Evolutionary conservation across 148 eudicot genomes (phyloP).

Genomic region (Fagopyrum esculentum): DNA sequence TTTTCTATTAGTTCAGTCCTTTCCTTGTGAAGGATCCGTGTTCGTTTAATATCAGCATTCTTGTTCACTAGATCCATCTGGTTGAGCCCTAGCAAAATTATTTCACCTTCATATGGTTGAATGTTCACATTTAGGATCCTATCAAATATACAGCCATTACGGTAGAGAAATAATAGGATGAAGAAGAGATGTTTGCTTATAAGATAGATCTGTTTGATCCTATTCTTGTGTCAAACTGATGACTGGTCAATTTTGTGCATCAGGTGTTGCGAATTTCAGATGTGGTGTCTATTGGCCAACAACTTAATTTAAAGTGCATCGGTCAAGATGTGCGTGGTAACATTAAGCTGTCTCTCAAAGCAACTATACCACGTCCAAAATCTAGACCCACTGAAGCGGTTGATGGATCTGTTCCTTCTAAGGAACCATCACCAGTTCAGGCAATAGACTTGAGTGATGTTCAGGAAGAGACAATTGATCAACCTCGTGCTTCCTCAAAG

Average conservation of each 20-base stretch:
- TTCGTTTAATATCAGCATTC: background rate
- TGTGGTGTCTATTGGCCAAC: slow-evolving; percentile 73
- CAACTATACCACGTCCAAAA: slow-evolving; percentile 37
- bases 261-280: slow-evolving; percentile 78
- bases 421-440: slow-evolving; percentile 21
- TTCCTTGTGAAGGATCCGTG: background rate
- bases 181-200: too few relatives aligned
- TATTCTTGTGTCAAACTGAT: background rate
- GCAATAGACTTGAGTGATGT: slow-evolving; percentile 17
- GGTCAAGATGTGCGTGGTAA: slow-evolving; percentile 90
- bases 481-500: slow-evolving; percentile 22
- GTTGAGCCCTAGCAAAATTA: background rate
- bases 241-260: background rate
- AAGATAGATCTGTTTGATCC: background rate
- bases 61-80: background rate
- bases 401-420: slow-evolving; percentile 23
- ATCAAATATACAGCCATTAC: background rate
- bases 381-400: slow-evolving; percentile 18
- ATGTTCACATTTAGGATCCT: too few relatives aligned
- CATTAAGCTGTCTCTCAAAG: slow-evolving; percentile 80
- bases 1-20: background rate
- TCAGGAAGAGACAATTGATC: slow-evolving; percentile 23
- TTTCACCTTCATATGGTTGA: too few relatives aligned
- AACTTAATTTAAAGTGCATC: slow-evolving; percentile 67
- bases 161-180: background rate